A percentile compares a stretch with the other conserved stretches of the same genome.
These are phyloP conservation scores for Colletotrichum sp. DNA, from an alignment of 2,329 filamentous ascomycete species.

Conservation along the genomic window DNA sequence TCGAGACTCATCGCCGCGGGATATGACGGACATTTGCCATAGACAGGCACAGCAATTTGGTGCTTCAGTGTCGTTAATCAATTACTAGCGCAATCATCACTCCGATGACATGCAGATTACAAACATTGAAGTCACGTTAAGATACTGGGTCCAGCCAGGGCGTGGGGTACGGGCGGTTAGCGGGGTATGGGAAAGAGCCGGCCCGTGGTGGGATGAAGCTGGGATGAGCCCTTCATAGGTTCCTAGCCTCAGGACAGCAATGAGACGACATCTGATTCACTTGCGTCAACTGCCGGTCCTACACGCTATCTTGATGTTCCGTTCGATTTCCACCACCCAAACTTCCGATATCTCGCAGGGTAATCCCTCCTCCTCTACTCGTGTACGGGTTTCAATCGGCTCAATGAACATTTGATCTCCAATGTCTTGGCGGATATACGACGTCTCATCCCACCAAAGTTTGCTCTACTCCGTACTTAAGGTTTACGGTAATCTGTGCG, in stretches of 20 bases:
- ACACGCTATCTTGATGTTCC: neutral
- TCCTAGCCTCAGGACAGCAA: neutral
- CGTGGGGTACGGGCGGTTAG: neutral
- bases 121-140: neutral
- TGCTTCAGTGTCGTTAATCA: no score
- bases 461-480: neutral
- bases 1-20: conserved; percentile 44
- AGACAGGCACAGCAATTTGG: neutral
- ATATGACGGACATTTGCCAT: conserved; percentile 40
- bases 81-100: neutral
- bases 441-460: neutral
- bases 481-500: neutral
- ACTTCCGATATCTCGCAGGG: neutral
- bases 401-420: neutral
- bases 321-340: neutral
- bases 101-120: neutral
- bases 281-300: neutral
- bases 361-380: neutral
- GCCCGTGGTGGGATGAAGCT: neutral
- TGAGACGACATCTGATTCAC: neutral
- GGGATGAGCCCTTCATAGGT: neutral
- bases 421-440: neutral
- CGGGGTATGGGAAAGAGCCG: neutral
- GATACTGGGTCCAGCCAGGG: neutral
- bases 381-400: conserved; percentile 16